These are phyloP conservation scores for Trichophyton simii DNA, from an alignment of 2,329 filamentous ascomycete genomes.

Conservation along the genomic window DNA sequence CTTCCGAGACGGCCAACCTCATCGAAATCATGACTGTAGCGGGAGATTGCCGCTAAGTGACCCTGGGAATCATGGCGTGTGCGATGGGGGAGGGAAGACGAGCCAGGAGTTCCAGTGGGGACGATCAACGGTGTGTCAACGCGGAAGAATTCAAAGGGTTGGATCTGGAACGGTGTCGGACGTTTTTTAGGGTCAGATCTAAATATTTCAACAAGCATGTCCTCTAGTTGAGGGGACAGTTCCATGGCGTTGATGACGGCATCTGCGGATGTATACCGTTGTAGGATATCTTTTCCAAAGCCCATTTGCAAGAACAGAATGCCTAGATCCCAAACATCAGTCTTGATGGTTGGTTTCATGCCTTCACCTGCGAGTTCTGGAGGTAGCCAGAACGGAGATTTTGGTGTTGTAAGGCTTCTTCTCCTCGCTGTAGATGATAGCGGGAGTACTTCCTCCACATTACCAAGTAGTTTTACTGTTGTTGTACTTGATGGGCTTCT, in stretches of 20 bases:
- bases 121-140: slow-evolving; percentile 27
- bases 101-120: slow-evolving; percentile 13
- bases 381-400: slow-evolving; percentile 71
- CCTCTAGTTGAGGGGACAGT: slow-evolving; percentile 62
- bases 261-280: slow-evolving; percentile 67
- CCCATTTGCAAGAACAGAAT: slow-evolving; percentile 88
- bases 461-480: slow-evolving; percentile 43
- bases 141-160: slow-evolving; percentile 40
- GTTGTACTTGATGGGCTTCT: slow-evolving; percentile 56
- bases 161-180: slow-evolving; percentile 64
- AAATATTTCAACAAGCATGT: slow-evolving; percentile 75
- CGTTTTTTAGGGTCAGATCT: slow-evolving; percentile 71
- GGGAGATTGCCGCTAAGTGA: slow-evolving; percentile 46
- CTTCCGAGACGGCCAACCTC: slow-evolving; percentile 82
- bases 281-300: slow-evolving; percentile 65
- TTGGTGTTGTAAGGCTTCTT: slow-evolving; percentile 42
- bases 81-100: slow-evolving; percentile 35
- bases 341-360: slow-evolving; percentile 51
- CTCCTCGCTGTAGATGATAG: slow-evolving; percentile 33
- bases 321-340: slow-evolving; percentile 91
- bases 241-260: slow-evolving; percentile 58
- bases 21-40: slow-evolving; percentile 80
- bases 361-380: slow-evolving; percentile 59
- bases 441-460: slow-evolving; percentile 40
- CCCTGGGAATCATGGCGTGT: slow-evolving; percentile 52